phyloP scores from a whole-genome alignment of 306 rosid genomes.

The Alnus rubra region DNA sequence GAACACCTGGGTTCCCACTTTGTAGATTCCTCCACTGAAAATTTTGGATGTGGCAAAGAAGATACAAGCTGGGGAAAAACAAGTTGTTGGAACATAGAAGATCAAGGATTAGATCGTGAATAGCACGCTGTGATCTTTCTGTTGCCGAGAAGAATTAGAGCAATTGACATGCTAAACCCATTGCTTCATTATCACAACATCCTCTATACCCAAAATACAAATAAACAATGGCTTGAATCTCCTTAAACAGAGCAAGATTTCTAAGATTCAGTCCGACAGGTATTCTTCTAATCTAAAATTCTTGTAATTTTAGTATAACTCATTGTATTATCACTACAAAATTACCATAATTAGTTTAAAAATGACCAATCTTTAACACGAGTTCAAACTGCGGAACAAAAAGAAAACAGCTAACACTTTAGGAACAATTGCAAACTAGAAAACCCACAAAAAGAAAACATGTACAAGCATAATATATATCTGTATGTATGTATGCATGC shows the following conservation, averaged over 20 bases:
- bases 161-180: background rate
- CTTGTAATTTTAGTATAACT: no score
- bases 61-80: slow-evolving; percentile 29
- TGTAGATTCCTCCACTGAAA: slow-evolving; percentile 28
- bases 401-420: background rate
- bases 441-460: no score
- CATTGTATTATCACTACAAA: no score
- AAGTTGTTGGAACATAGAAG: background rate
- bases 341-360: background rate
- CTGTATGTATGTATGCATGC: no score
- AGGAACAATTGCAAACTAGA: no score
- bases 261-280: background rate
- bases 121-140: background rate
- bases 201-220: background rate
- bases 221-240: background rate
- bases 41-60: slow-evolving; percentile 19
- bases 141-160: background rate
- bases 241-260: background rate
- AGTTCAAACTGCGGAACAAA: background rate
- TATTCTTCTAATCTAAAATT: no score
- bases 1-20: slow-evolving; percentile 34
- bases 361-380: background rate
- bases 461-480: no score
- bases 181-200: background rate
- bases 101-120: slow-evolving; percentile 6